Evolutionary conservation across 2,329 filamentous ascomycete species (phyloP).

Genomic region (Pseudogymnoascus sp.): DNA sequence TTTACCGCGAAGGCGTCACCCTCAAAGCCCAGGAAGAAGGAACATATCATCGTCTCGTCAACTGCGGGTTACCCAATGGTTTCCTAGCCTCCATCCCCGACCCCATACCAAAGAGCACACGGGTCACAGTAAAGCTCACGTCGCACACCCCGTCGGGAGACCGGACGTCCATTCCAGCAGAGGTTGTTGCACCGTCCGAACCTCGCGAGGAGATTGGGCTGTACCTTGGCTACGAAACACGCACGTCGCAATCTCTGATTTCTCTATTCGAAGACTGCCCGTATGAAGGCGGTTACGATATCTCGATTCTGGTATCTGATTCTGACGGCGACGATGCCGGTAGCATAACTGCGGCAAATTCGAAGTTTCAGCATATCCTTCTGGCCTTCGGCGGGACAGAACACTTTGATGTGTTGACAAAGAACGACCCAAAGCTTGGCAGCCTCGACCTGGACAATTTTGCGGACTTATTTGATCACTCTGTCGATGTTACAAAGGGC

Average conservation of each 20-base stretch:
- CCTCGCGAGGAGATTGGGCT: conserved; percentile 71
- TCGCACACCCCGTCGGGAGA: conserved; percentile 20
- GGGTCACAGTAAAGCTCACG: conserved; percentile 64
- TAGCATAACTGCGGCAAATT: conserved; percentile 22
- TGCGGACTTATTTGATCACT: conserved; percentile 71
- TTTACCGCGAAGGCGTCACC: conserved; percentile 74
- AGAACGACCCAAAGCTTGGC: conserved; percentile 50
- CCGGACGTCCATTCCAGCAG: conserved; percentile 32
- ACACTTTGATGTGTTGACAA: conserved; percentile 68
- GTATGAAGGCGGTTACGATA: conserved; percentile 70
- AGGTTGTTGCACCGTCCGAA: conserved; percentile 57
- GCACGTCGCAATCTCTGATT: conserved; percentile 59
- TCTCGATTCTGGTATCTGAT: conserved; percentile 78
- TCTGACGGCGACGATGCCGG: conserved; percentile 47
- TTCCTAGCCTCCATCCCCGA: conserved; percentile 22
- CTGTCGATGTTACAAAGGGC: conserved; percentile 57
- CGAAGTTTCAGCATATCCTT: conserved; percentile 61
- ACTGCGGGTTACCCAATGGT: conserved; percentile 11
- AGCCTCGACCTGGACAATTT: conserved; percentile 50
- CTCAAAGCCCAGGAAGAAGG: conserved; percentile 28
- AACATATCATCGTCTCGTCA: conserved; percentile 11
- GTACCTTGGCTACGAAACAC: conserved; percentile 77
- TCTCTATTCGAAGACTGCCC: conserved; percentile 69
- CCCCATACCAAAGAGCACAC: conserved; percentile 57
- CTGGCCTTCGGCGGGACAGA: conserved; percentile 75